phyloP scores from a whole-genome alignment of 495 filamentous ascomycete genomes.

The Chaetomidium leptoderma region DNA sequence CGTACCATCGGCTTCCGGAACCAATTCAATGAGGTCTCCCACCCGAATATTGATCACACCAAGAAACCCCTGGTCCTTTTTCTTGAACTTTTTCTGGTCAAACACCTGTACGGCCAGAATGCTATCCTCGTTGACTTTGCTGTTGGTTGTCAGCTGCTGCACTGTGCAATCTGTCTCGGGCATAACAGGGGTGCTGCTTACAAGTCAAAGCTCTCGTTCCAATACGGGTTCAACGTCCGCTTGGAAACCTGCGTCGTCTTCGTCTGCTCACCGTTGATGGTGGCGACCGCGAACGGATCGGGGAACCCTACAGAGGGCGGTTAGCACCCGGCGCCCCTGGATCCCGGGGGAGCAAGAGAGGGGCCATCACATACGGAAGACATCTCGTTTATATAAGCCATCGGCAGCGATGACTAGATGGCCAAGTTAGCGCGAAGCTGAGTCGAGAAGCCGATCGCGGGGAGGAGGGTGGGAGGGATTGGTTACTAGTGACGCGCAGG shows the following conservation, averaged over 20 bases:
- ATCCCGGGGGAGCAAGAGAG: not conserved
- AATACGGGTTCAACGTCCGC: constrained; percentile 96
- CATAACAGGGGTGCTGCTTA: constrained; percentile 42
- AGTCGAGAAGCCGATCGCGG: not conserved
- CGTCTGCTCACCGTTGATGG: constrained; percentile 93
- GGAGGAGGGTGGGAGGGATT: constrained; percentile 14
- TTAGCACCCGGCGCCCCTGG: constrained; percentile 18
- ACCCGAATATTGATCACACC: constrained; percentile 96
- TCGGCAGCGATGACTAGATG: constrained; percentile 92
- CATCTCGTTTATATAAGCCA: constrained; percentile 97
- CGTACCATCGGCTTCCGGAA: constrained; percentile 86
- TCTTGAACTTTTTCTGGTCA: constrained; percentile 99
- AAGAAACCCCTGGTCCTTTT: constrained; percentile 98
- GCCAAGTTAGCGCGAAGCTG: constrained; percentile 16
- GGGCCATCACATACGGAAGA: constrained; percentile 69
- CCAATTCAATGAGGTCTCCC: constrained; percentile 86
- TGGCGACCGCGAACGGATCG: constrained; percentile 96
- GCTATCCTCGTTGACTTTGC: constrained; percentile 84
- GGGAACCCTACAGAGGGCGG: constrained; percentile 70
- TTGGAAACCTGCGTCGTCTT: constrained; percentile 93
- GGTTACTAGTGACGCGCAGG: constrained; percentile 61
- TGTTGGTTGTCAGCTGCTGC: constrained; percentile 40
- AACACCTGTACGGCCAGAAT: constrained; percentile 98
- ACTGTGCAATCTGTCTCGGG: not conserved
- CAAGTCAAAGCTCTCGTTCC: constrained; percentile 99